Base-by-base conservation (phyloP, 805 yeast species). In the Metschnikowia amazonensis region DNA sequence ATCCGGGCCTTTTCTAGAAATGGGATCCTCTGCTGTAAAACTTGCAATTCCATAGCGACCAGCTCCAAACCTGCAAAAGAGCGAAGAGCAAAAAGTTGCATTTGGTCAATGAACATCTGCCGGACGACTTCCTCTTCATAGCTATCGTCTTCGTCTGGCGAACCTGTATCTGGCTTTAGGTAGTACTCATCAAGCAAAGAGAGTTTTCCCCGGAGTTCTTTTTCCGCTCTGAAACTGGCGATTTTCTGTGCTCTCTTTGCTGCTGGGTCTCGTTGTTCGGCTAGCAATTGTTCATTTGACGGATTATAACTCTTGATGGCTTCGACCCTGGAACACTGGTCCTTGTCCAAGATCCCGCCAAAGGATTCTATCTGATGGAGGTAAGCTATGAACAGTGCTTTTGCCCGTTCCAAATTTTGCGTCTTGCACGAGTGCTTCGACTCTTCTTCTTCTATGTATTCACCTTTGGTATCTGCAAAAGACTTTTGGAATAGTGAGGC, bases 241-340 rank as follows among this genome's bases (percentile, higher is more conserved):
- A 89, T 88, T 60, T 89, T 90, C 40, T 79, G 83, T 18, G 82
- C 81, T 55, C 97, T 74, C 55, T 75, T 69, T 9, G 61, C 56
- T 0, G 74, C 69, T 0, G 85, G 72, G 42, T 73, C 70, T 20
- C 50, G 50, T 14, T 35, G 31, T 4, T 46, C 44, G 1, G 47
- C 37, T 4, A 51, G 35, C 18, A 63, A 45, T 59, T 79, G 74
- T 43, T 65, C 65, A 28, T 70, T 53, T 3, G 70, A 60, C 2
- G 82, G 83, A 42, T 65, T 69, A 1, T 66, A 59, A 3, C 63
- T 62, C 42, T 68, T 65, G 50, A 79, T 71, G 0, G 60, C 52
- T 11, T 76, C 74, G 3, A 78, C 47, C 52, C 65, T 72, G 11
- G 58, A 56, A 11, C 47, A 35, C 40, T 81, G 76, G 4, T 46